Base-by-base conservation (phyloP, 2,329 filamentous ascomycete species). In the Ophiostoma piceae region DNA sequence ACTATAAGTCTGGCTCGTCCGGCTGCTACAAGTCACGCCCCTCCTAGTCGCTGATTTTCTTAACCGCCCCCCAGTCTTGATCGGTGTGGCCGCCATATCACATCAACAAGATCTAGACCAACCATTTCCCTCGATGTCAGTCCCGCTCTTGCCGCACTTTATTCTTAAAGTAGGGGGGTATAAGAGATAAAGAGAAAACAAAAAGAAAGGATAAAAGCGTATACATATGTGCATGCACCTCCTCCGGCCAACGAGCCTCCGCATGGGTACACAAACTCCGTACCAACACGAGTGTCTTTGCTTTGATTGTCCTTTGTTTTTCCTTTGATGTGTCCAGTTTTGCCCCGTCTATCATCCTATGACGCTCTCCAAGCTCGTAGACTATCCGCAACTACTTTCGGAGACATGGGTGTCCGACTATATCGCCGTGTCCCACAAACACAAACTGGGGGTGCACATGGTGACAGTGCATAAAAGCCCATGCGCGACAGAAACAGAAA, bases 401-500 rank as follows among this genome's bases (percentile, higher is more conserved):
- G 43, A 47, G 43, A n/a, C 43, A 47, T 7, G 51, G 51, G 51
- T 57, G 51, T 57, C 47, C 51, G 51, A 47, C 43, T 26, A 57
- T 57, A 57, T 22, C 16, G 14, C 22, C 22, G 12, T 57, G 57
- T 62, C 57, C 35, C 12, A 62, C 57, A 62, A 62, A 32, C 29
- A 35, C 57, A 29, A 62, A 62, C 57, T 62, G 57, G 29, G 57
- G 57, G 57, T 29, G 16, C 57, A 35, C 57, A 35, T 35, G 57
- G 57, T 32, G 57, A 35, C 57, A 35, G 57, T 62, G 57, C 57
- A 62, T 62, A 14, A 62, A 35, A 62, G 57, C 57, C 57, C 29
- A 62, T 62, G 57, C 57, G 16, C 57, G 57, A 62, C 57, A 57
- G 51, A 57, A 57, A 62, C 16, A 57, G n/a, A 29, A 26, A 57